Evolutionary conservation across 352 stramenopile genomes (phyloP).

Genomic region (Phytophthora sp.): DNA sequence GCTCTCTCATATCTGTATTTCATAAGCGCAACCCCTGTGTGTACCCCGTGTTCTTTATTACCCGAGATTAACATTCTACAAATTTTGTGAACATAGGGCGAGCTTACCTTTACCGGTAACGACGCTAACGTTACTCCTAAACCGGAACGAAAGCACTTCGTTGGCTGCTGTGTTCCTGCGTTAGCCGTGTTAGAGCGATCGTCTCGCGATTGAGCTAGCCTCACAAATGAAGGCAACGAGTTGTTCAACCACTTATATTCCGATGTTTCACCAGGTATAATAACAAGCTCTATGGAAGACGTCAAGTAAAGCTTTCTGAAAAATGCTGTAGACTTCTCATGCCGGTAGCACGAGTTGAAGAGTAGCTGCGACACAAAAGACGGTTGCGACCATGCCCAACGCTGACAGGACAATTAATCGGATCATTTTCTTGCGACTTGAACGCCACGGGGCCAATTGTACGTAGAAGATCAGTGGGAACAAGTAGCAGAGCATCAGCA

Average conservation of each 20-base stretch:
- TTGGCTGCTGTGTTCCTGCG: no score
- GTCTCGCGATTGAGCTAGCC: no score
- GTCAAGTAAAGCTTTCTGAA: no score
- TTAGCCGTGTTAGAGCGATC: no score
- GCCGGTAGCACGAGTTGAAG: constrained; percentile 42
- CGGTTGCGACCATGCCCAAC: constrained; percentile 47
- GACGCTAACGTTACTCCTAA: no score
- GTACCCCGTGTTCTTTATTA: background rate
- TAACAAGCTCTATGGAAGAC: no score
- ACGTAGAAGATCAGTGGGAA: constrained; percentile 70
- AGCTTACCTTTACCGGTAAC: no score
- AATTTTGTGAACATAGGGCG: constrained; percentile 5
- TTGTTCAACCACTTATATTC: no score
- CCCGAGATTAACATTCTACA: background rate
- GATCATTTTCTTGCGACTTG: constrained; percentile 23
- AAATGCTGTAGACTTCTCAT: constrained; percentile 3
- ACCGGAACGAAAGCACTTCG: no score
- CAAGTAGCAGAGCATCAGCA: constrained; percentile 77
- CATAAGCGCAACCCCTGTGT: background rate
- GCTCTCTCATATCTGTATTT: background rate
- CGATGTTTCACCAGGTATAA: no score
- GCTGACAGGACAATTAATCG: constrained; percentile 37
- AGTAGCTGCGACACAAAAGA: constrained; percentile 68
- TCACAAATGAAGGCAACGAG: no score
- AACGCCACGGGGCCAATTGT: constrained; percentile 52